Conservation (phyloP, 2,329 filamentous ascomycete genomes). For the Aureobasidium subglaciale region DNA sequence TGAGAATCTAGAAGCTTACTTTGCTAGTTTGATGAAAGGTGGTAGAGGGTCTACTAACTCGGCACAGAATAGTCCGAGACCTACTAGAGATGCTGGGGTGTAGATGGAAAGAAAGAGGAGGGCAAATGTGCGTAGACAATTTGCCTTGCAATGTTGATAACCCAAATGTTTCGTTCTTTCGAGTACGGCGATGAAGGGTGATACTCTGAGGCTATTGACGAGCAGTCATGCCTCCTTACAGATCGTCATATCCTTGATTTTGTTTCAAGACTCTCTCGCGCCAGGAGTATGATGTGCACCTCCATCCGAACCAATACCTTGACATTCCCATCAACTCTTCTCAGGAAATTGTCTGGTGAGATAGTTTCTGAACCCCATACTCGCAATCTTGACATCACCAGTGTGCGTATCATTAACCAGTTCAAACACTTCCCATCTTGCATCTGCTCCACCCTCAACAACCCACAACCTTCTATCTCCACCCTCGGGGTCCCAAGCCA, state of each 20-base stretch:
- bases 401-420: conserved; percentile 20
- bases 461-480: conserved; percentile 23
- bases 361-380: conserved; percentile 28
- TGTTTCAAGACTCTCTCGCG: no score
- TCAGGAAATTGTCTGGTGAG: conserved; percentile 28
- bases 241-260: no score
- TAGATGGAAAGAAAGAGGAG: not conserved
- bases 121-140: not conserved
- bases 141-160: not conserved
- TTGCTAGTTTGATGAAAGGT: conserved; percentile 50
- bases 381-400: conserved; percentile 23
- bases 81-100: conserved; percentile 10
- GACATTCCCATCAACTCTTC: not conserved
- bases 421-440: conserved; percentile 30
- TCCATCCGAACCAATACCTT: not conserved
- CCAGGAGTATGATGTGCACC: no score
- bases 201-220: not conserved
- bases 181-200: no score
- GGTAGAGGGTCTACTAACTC: conserved; percentile 23
- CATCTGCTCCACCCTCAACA: conserved; percentile 28
- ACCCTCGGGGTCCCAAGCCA: conserved; percentile 58
- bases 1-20: conserved; percentile 54
- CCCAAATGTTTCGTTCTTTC: no score
- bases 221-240: no score
- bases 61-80: conserved; percentile 16